A percentile compares a stretch with the other conserved stretches of the same genome.
Evolutionary conservation across 225 moss, liverwort and hornwort species (phyloP).

Genomic region (Sphagnum tenellum): DNA sequence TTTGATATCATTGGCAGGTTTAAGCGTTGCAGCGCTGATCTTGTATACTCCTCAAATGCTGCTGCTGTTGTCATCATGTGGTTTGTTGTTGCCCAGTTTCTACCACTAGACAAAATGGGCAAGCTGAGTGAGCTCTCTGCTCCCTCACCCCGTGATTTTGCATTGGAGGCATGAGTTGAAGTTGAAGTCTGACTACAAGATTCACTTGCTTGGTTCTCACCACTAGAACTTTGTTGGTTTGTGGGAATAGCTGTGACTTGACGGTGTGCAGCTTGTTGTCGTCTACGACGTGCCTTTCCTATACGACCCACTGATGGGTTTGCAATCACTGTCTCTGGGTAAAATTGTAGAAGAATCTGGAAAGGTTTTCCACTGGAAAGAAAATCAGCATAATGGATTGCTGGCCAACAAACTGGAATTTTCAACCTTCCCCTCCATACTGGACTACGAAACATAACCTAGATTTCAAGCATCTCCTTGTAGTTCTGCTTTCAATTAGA

Average conservation of each 20-base stretch:
- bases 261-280: conserved; percentile 8
- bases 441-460: too few relatives aligned
- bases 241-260: too few relatives aligned
- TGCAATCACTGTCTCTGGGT: conserved; percentile 33
- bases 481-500: too few relatives aligned
- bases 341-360: conserved; percentile 34
- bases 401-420: too few relatives aligned
- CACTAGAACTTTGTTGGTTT: too few relatives aligned
- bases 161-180: background rate
- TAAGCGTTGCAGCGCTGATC: conserved; percentile 36
- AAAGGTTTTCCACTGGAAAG: too few relatives aligned
- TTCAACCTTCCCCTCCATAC: too few relatives aligned
- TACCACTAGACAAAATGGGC: background rate
- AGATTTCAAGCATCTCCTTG: too few relatives aligned
- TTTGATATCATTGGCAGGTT: conserved; percentile 15
- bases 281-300: conserved; percentile 51
- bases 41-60: conserved; percentile 37
- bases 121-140: background rate
- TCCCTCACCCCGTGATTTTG: background rate
- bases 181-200: too few relatives aligned
- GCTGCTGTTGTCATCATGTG: background rate
- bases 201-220: too few relatives aligned
- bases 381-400: too few relatives aligned
- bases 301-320: conserved; percentile 43
- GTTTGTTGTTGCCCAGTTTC: too few relatives aligned